A percentile compares a stretch with the other conserved stretches of the same genome.
Evolutionary conservation across 2,329 filamentous ascomycete species (phyloP).

Genomic region (Helotiales sp.): DNA sequence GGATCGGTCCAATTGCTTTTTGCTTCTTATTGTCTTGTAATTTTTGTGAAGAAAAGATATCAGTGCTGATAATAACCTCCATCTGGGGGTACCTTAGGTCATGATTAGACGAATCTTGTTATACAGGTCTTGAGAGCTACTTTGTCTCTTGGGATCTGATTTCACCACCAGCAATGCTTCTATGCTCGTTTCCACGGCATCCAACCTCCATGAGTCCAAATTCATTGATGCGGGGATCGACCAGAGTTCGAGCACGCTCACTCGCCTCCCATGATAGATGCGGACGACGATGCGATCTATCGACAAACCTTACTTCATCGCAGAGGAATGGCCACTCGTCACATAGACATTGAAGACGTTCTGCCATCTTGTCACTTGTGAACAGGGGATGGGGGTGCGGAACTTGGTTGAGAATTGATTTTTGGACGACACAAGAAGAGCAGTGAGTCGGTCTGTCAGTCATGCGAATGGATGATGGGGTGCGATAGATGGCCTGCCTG

Average conservation of each 20-base stretch:
- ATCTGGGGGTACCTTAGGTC: conserved; percentile 36
- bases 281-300: neutral
- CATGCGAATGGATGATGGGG: neutral
- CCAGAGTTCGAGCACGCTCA: neutral
- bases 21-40: conserved; percentile 16
- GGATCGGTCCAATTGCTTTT: conserved; percentile 13
- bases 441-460: neutral
- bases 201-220: neutral
- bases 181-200: neutral
- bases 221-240: neutral
- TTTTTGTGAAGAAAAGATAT: conserved; percentile 15
- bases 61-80: conserved; percentile 37
- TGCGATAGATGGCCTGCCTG: neutral
- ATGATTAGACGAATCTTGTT: conserved; percentile 35
- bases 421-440: neutral
- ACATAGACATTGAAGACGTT: neutral
- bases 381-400: neutral
- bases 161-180: conserved; percentile 20
- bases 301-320: neutral
- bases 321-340: neutral
- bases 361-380: neutral
- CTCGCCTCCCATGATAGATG: neutral
- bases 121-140: conserved; percentile 19
- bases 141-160: conserved; percentile 25
- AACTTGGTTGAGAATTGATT: neutral